Conservation (phyloP, 2,329 filamentous ascomycete species). For the Teratosphaeria epicoccoides region DNA sequence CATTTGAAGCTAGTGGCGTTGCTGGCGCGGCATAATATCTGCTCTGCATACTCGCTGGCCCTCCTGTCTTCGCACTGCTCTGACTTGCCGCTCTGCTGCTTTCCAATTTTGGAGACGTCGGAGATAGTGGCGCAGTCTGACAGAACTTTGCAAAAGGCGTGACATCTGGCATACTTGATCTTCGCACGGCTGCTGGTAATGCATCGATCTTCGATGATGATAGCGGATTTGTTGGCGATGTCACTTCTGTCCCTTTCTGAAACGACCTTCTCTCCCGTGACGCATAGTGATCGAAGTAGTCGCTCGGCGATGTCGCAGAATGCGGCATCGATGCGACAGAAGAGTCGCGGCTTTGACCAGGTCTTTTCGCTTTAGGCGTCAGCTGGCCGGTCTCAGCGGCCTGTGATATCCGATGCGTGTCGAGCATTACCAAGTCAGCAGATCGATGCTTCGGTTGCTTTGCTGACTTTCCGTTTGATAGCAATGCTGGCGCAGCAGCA, state of each 20-base stretch:
- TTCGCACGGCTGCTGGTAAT: constrained; percentile 17
- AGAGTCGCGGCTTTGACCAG: constrained; percentile 9
- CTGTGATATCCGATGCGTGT: constrained; percentile 39
- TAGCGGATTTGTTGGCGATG: constrained; percentile 4
- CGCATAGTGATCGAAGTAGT: constrained; percentile 5
- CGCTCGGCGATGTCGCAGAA: not conserved
- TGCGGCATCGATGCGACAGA: constrained; percentile 1
- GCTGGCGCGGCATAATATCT: constrained; percentile 4
- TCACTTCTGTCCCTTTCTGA: not conserved
- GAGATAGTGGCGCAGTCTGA: constrained; percentile 15
- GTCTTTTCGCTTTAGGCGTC: constrained; percentile 16
- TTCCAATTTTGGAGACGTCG: constrained; percentile 6
- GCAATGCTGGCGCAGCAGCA: constrained; percentile 16
- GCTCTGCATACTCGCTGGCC: not conserved
- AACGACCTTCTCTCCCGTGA: not conserved
- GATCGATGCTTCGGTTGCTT: constrained; percentile 13
- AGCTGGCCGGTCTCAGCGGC: constrained; percentile 42
- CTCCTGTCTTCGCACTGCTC: constrained; percentile 1
- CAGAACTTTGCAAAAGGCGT: constrained; percentile 23
- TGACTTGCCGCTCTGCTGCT: constrained; percentile 1
- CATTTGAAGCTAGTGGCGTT: not conserved
- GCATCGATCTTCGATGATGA: constrained; percentile 14
- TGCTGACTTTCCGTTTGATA: constrained; percentile 7
- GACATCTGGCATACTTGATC: constrained; percentile 23
- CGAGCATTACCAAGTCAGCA: constrained; percentile 28